A percentile compares a stretch with the other conserved stretches of the same genome.
These are phyloP conservation scores for Brassica incana DNA, from an alignment of 345 rosid species.

Conservation along the genomic window DNA sequence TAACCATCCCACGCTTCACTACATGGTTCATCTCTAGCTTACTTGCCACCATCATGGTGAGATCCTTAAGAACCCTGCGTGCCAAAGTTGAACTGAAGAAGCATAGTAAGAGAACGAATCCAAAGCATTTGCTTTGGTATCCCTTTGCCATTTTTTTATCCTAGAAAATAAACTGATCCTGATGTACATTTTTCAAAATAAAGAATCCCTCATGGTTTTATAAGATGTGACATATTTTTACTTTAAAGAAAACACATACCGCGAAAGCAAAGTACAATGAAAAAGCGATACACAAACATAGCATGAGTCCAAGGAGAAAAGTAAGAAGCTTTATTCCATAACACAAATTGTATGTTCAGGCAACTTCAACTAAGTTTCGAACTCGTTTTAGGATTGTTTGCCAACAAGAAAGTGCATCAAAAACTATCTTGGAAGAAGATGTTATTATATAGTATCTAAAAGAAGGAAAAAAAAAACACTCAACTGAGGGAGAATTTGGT, in stretches of 20 bases:
- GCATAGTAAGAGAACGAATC: constrained; percentile 44
- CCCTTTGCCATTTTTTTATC: constrained; percentile 38
- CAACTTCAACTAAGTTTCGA: constrained; percentile 25
- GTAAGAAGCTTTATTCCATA: neutral
- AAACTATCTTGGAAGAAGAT: constrained; percentile 4
- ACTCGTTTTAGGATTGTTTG: constrained; percentile 19
- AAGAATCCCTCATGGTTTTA: constrained; percentile 21
- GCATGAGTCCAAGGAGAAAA: constrained; percentile 13
- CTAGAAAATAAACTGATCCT: constrained; percentile 6
- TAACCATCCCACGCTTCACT: constrained; percentile 17
- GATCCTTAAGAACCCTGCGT: constrained; percentile 45
- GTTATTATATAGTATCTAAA: neutral
- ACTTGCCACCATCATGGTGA: constrained; percentile 17
- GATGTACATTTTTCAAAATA: constrained; percentile 11
- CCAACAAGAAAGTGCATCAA: constrained; percentile 30
- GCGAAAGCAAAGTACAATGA: constrained; percentile 24
- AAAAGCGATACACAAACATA: constrained; percentile 22
- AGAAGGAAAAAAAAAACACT: neutral
- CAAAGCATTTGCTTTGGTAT: constrained; percentile 35
- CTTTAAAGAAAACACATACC: constrained; percentile 4
- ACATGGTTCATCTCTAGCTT: constrained; percentile 12
- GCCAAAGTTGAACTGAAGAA: constrained; percentile 46
- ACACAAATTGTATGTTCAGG: constrained; percentile 31
- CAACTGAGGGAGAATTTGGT: neutral
- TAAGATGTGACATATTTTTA: neutral